Base-by-base conservation (phyloP, 345 rosid genomes). In the Gossypium ekmanianum region DNA sequence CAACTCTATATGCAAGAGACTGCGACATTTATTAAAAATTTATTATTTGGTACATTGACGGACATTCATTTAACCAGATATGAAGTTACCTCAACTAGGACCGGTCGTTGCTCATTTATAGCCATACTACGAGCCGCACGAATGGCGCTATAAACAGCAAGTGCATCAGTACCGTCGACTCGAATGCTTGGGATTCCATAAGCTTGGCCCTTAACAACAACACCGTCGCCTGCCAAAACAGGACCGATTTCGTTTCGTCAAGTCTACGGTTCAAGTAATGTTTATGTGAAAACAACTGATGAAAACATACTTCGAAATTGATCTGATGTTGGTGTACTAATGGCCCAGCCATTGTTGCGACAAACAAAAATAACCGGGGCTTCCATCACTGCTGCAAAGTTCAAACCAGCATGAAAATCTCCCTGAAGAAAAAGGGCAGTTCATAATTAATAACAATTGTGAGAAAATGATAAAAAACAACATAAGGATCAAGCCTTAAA, bases 301-400 rank as follows among this genome's bases (percentile, higher is more conserved):
- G 41, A 11, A 24, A 74, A 12, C 56, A 7, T 90, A 92, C 95
- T 92, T 84, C 92, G 81, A 69, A 89, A 92, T 68, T 92, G 97
- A 76, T 92, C 94, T 16, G 87, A 83, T 63, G 84, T 71, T 26
- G 83, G 85, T 52, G 97, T 92, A 65, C 97, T 92, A 70, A 92
- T 92, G 17, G 97, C 97, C 94, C 95, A 92, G 74, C 97, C 95
- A 67, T 90, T 92, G 87, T 92, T 92, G 7, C 97, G 87, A 71
- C 97, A 92, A 68, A 92, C 71, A 68, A 90, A 90, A 59, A 92
- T 75, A 0, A 92, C 89, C 0, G 97, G 97, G 51, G 94, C 88
- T 74, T 89, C 92, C 86, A 78, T 71, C 1, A 92, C 97, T 3
- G 97, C 95, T 63, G 94, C 97, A n/a, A 90, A 92, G 82, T 92